Evolutionary conservation across 2,329 filamentous ascomycete genomes (phyloP).

Genomic region (Cladosporium velox): DNA sequence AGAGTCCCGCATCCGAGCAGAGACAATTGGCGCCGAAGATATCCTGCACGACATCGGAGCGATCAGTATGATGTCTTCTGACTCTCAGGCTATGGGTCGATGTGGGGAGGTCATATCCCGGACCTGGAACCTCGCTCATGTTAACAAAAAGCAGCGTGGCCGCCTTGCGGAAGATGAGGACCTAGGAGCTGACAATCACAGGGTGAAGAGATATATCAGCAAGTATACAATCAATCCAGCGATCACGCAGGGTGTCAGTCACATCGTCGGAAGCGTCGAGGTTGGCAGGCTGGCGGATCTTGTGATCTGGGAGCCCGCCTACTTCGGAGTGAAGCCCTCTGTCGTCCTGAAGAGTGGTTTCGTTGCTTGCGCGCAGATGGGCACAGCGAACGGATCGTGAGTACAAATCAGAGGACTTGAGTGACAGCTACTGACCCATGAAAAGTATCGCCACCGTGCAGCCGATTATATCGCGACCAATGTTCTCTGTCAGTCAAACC

Average conservation of each 20-base stretch:
- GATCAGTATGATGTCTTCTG: constrained; percentile 94
- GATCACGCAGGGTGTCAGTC: constrained; percentile 81
- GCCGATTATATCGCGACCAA: constrained; percentile 72
- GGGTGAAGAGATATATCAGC: constrained; percentile 85
- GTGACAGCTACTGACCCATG: neutral
- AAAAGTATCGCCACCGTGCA: constrained; percentile 77
- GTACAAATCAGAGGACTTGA: neutral
- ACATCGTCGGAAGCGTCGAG: constrained; percentile 81
- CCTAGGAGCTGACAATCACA: constrained; percentile 79
- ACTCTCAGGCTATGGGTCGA: constrained; percentile 93
- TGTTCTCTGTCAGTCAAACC: neutral
- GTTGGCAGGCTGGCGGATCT: constrained; percentile 85
- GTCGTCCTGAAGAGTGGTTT: constrained; percentile 81
- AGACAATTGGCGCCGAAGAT: constrained; percentile 93
- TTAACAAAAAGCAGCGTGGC: constrained; percentile 86
- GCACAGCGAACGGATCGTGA: constrained; percentile 8
- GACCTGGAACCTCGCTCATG: constrained; percentile 94
- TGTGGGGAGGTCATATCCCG: constrained; percentile 87
- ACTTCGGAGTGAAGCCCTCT: constrained; percentile 82
- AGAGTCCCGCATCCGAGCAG: constrained; percentile 85
- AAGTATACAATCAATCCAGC: constrained; percentile 96
- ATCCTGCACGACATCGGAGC: constrained; percentile 89
- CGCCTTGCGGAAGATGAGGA: constrained; percentile 72
- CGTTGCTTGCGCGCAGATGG: constrained; percentile 77
- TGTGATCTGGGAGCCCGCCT: constrained; percentile 78